A percentile compares a stretch with the other conserved stretches of the same genome.
Conservation (phyloP, 2,329 filamentous ascomycete genomes). For the Triangularia verruculosa region DNA sequence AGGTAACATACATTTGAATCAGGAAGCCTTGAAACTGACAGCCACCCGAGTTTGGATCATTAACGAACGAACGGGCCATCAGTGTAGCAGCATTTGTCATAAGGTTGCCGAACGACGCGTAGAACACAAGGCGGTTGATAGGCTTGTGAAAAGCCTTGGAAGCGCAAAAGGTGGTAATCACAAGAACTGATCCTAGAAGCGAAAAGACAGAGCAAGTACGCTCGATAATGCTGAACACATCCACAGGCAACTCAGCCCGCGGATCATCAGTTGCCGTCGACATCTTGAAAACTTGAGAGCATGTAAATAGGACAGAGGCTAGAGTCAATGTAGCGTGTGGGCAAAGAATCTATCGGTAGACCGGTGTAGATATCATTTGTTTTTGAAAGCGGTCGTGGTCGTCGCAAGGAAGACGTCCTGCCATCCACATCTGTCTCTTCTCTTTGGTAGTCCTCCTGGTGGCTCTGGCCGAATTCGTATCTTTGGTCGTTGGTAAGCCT, state of each 20-base stretch:
- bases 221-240: conserved; percentile 60
- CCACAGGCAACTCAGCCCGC: conserved; percentile 11
- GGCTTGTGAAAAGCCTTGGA: conserved; percentile 74
- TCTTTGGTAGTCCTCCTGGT: not conserved
- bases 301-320: not conserved
- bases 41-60: conserved; percentile 44
- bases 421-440: not conserved
- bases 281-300: not conserved
- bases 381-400: not conserved
- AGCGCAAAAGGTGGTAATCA: conserved; percentile 67
- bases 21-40: conserved; percentile 75
- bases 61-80: conserved; percentile 62
- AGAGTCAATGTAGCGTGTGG: not conserved
- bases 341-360: not conserved
- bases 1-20: conserved; percentile 69
- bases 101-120: conserved; percentile 78
- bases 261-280: conserved; percentile 8
- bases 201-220: conserved; percentile 69
- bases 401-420: not conserved
- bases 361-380: not conserved
- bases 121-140: conserved; percentile 84
- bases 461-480: not conserved
- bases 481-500: not conserved
- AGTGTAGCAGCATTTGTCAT: conserved; percentile 73
- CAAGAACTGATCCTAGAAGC: conserved; percentile 66